Evolutionary conservation across 2,329 filamentous ascomycete species (phyloP), one percentile per base, ranked within the genome.

Genomic region (Paracamarosporium sp.): DNA sequence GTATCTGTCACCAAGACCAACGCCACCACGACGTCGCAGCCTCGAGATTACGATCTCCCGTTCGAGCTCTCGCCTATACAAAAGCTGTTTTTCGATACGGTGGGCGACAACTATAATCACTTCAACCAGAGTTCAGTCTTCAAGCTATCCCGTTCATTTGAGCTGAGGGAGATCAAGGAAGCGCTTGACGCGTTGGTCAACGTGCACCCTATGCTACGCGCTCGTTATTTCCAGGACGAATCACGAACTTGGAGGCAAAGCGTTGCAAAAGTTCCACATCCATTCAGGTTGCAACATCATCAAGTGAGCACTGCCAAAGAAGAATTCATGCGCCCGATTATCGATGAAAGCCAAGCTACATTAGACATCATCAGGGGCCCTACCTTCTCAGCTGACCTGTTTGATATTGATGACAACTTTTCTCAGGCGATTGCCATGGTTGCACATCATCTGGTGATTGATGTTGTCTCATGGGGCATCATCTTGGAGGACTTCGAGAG

Each of bases 371-470:
- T 64, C 6, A 55, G 62, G 22, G 76, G 77, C 0, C 76, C 80
- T 1, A 62, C 81, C 0, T 66, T 82, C 30, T 76, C 77, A 0
- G 70, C 79, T 3, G 78, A 82, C 51, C 59, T 82, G 9, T 78
- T 82, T 56, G 61, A 75, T 5, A 56, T 77, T 3, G 60, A 76
- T 35, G 71, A 71, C 1, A 63, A 67, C 15, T 66, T 70, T 56
- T 76, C 51, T 52, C 78, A 61, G 13, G 64, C 66, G 57, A 78
- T 68, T 61, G 77, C 25, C 56, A 76, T 74, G 45, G 80, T 59
- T 56, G 72, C 70, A 6, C 75, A 78, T 50, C 75, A 78, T 52
- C 59, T 78, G 0, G 61, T 76, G 6, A 67, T 76, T 15, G 75
- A 78, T 45, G 66, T 78, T 1, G 76, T 79, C 3, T 78, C 74